Evolutionary conservation across 148 eudicot genomes (phyloP).

Genomic region (Agrostemma githago): DNA sequence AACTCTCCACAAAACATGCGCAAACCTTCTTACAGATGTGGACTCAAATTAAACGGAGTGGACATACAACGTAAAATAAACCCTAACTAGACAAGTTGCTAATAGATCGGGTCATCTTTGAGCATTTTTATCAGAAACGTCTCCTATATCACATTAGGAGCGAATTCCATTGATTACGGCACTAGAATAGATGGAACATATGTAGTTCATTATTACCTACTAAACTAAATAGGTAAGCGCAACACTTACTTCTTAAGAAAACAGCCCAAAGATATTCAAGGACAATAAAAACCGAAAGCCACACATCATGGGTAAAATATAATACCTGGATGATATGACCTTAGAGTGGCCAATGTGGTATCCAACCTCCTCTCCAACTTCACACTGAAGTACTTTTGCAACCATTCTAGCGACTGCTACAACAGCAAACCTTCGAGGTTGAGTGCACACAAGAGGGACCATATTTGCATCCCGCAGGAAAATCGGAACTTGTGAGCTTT

Average conservation of each 20-base stretch:
- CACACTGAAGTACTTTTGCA: conserved; percentile 75
- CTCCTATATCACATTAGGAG: not conserved
- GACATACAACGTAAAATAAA: conserved; percentile 6
- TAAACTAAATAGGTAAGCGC: not conserved
- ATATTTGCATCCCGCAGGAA: conserved; percentile 72
- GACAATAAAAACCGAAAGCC: not conserved
- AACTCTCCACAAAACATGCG: not conserved
- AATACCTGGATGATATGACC: conserved; percentile 67
- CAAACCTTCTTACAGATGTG: not conserved
- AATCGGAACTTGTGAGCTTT: conserved; percentile 92
- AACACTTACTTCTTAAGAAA: not conserved
- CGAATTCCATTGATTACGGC: not conserved
- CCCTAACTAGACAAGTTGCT: conserved; percentile 10
- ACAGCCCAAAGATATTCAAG: not conserved
- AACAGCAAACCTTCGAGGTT: conserved; percentile 93
- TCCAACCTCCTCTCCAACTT: conserved; percentile 87
- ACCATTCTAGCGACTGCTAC: conserved; percentile 98
- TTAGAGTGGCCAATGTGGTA: conserved; percentile 94
- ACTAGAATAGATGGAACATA: not conserved
- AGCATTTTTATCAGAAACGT: not conserved
- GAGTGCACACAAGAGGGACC: conserved; percentile 86
- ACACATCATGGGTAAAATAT: not conserved
- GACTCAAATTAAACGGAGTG: not conserved
- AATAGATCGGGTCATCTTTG: not conserved
- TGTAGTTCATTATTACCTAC: not conserved